Evolutionary conservation across 768 basidiomycete genomes (phyloP).

Genomic region (Megacollybia marginata): DNA sequence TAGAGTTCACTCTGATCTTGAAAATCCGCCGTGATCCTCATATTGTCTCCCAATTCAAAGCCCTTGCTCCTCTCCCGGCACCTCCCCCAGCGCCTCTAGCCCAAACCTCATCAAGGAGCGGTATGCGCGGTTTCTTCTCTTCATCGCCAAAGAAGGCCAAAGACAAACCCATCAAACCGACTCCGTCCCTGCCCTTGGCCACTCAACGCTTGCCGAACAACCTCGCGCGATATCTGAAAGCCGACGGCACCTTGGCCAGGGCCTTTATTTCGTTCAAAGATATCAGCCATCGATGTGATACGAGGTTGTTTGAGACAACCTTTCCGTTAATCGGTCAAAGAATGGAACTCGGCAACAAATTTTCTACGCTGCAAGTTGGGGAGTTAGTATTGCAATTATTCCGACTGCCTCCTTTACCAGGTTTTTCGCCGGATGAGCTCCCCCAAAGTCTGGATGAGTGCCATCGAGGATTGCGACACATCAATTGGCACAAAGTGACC

Average conservation of each 20-base stretch:
- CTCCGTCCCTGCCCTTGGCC: conserved; percentile 26
- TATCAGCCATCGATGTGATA: conserved; percentile 75
- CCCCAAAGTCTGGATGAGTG: conserved; percentile 94
- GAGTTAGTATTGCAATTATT: conserved; percentile 89
- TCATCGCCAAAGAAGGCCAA: conserved; percentile 67
- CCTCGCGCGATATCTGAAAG: conserved; percentile 74
- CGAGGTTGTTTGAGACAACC: conserved; percentile 74
- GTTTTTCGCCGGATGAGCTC: conserved; percentile 65
- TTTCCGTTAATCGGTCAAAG: conserved; percentile 78
- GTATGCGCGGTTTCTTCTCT: conserved; percentile 71
- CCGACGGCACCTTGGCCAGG: conserved; percentile 83
- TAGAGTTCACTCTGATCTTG: conserved; percentile 88
- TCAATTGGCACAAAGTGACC: conserved; percentile 91
- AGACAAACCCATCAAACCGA: conserved; percentile 31
- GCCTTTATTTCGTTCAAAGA: conserved; percentile 89
- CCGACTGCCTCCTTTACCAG: conserved; percentile 83
- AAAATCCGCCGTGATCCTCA: conserved; percentile 85
- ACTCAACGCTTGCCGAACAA: conserved; percentile 55
- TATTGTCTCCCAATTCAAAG: conserved; percentile 71
- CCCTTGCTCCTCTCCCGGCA: conserved; percentile 42
- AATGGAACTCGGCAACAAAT: conserved; percentile 45
- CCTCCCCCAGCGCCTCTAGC: conserved; percentile 30
- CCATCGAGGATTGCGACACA: conserved; percentile 77
- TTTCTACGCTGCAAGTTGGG: conserved; percentile 67
- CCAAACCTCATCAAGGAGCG: conserved; percentile 47